Conservation (phyloP, 495 filamentous ascomycete species). For the Penicillium subrubescens region DNA sequence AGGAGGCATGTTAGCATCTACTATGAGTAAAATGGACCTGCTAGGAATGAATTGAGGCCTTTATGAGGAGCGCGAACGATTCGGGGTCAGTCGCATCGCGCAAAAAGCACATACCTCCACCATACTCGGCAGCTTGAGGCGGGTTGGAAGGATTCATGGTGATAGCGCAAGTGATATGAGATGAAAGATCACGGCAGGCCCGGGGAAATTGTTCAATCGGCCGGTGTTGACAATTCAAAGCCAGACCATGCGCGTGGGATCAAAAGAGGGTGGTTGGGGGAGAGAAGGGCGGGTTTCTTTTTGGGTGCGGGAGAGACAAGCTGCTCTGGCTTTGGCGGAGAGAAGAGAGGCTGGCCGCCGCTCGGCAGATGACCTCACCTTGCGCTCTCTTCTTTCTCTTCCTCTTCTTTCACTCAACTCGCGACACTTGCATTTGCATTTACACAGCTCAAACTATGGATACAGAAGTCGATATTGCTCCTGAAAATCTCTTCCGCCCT, state of each 20-base stretch:
- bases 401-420: background rate
- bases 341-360: constrained; percentile 11
- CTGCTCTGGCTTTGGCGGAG: constrained; percentile 26
- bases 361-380: constrained; percentile 30
- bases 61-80: background rate
- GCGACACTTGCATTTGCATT: background rate
- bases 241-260: constrained; percentile 15
- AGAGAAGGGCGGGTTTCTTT: constrained; percentile 22
- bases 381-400: background rate
- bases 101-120: constrained; percentile 65
- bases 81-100: constrained; percentile 17
- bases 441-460: constrained; percentile 31
- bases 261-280: constrained; percentile 6
- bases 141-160: constrained; percentile 53
- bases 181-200: constrained; percentile 1
- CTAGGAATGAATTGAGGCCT: background rate
- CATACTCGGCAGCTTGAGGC: constrained; percentile 72
- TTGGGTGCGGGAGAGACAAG: constrained; percentile 27
- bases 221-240: constrained; percentile 15
- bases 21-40: no score
- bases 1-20: constrained; percentile 1
- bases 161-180: constrained; percentile 11
- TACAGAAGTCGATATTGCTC: constrained; percentile 22
- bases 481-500: constrained; percentile 59
- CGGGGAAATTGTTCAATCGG: constrained; percentile 1